Base-by-base conservation (phyloP, 306 rosid genomes). In the Canavalia gladiata region DNA sequence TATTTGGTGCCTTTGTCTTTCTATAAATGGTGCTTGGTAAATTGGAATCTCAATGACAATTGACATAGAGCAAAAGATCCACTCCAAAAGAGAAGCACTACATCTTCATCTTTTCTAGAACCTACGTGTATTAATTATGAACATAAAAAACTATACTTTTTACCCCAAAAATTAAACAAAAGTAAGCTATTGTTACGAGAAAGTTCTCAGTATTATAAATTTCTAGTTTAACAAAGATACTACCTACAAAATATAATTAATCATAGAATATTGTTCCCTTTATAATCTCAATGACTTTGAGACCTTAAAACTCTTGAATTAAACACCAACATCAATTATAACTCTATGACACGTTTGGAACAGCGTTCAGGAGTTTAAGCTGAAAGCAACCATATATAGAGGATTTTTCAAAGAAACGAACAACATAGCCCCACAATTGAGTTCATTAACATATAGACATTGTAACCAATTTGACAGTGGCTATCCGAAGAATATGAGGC, bases 1-100 rank as follows among this genome's bases (percentile, higher is more conserved):
- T 29, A 58, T 58, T 58, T 58, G 65, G 30, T 57, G 63, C 63
- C 35, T 57, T 57, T 25, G 29, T 59, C 39, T 30, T 31, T 62
- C 7, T 45, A 0, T 45, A 13, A 1, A 3, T 2, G 2, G 7
- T 67, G 35, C 72, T 25, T 43, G 6, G 37, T 43, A 12, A 42
- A 25, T 67, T 43, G 52, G 73, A 67, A 67, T 67, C 37, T 67
- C 9, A 42, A 3, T 43, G 8, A 43, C 33, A 8, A 28, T 43
- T 25, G 39, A 28, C 4, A n/a, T 1, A 67, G n/a, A 25, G 45
- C 68, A 33, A 43, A 34, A 3, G 7, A 66, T 11, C 8, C 33
- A n/a, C 34, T 39, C 55, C 37, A 45, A 29, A 68, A 68, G 3
- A 41, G 37, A 43, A 45, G 4, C 74, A 8, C 25, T 45, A 9